Evolutionary conservation across 495 filamentous ascomycete species (phyloP), one percentile per base, ranked within the genome.

Genomic region (Penicillium egyptiacum): DNA sequence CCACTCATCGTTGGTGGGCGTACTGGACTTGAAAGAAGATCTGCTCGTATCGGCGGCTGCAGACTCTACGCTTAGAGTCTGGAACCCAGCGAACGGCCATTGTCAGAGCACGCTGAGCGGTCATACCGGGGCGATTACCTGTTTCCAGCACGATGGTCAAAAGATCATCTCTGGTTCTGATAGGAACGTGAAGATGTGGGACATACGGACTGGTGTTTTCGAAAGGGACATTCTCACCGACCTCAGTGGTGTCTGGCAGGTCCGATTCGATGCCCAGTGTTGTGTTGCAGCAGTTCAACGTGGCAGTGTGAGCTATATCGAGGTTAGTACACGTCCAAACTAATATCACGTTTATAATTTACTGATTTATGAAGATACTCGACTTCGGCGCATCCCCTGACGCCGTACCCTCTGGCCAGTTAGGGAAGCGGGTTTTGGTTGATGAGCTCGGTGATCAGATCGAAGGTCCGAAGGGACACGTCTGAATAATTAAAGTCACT

Each of bases 101-200:
- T 98, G 94, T 69, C 93, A 89, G 70, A 88, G 84, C 64, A 91
- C 84, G 17, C 75, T 98, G 50, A 90, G 85, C 55, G 92, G 92
- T 0, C 94, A 98, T 62, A 96, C 91, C 6, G 92, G 91, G 47
- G 94, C 94, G 12, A 97, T 98, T 59, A 98, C 94, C 12, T 98
- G 94, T 72, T 98, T 98, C 73, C 94, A 97, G 69, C 94, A 98
- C 64, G 94, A 98, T 69, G 92, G 87, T 0, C 87, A 92, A 60
- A 98, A 98, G 63, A 91, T 98, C 44, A 92, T 98, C 50, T 96
- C 91, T 41, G 94, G 94, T 42, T 94, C 90, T 48, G 94, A 98
- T 70, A 84, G 90, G 64, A 96, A 90, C 19, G 75, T 98, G 57
- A 98, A 98, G 77, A 94, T 98, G 90, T 98, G 94, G 94, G 90